phyloP scores from a whole-genome alignment of 2,329 filamentous ascomycete species.

The Curvularia eragrostidis region DNA sequence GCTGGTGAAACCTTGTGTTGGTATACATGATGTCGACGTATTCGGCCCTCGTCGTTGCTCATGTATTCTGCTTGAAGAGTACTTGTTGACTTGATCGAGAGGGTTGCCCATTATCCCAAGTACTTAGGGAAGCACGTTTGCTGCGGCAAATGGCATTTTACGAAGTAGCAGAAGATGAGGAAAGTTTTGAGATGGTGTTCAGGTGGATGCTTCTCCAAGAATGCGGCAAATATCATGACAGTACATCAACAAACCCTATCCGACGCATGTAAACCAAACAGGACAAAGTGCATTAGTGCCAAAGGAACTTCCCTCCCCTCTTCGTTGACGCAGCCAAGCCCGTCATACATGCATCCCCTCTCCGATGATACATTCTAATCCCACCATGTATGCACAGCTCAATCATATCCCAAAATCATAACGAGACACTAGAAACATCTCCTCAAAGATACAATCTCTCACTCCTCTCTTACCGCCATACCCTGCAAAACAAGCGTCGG shows the following conservation, averaged over 20 bases:
- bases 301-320: too few species aligned
- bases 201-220: not conserved
- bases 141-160: not conserved
- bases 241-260: not conserved
- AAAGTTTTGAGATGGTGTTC: not conserved
- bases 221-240: not conserved
- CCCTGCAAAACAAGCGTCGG: constrained; percentile 2
- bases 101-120: not conserved
- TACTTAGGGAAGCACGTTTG: not conserved
- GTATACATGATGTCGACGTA: not conserved
- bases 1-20: not conserved
- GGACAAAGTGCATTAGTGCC: too few species aligned
- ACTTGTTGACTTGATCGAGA: not conserved
- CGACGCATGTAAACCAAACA: not conserved
- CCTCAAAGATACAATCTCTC: not conserved
- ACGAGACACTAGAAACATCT: not conserved
- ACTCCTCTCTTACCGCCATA: not conserved
- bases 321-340: too few species aligned
- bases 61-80: not conserved
- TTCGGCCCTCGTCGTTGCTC: not conserved
- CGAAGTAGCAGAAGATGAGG: not conserved
- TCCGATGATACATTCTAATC: too few species aligned
- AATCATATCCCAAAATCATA: not conserved
- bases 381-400: too few species aligned
- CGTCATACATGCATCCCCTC: too few species aligned